Conservation (phyloP, 768 basidiomycete genomes). For the Kwoniella sp. region DNA sequence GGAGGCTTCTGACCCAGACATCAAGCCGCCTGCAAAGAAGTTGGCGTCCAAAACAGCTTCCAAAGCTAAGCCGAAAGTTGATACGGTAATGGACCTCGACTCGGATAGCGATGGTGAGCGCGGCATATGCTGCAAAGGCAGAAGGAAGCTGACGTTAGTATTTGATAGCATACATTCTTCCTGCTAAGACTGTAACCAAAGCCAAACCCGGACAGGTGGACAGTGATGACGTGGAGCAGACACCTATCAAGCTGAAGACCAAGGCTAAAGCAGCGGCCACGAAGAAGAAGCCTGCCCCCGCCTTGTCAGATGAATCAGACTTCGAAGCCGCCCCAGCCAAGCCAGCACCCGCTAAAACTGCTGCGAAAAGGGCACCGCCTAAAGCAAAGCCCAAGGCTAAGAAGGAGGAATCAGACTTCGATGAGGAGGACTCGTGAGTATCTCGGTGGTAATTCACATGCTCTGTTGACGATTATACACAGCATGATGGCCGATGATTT, state of each 20-base stretch:
- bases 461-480: not conserved
- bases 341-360: constrained; percentile 9
- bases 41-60: constrained; percentile 41
- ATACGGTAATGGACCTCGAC: constrained; percentile 22
- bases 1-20: constrained; percentile 28
- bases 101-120: constrained; percentile 37
- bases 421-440: constrained; percentile 24
- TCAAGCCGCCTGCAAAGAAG: constrained; percentile 49
- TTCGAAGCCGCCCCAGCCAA: constrained; percentile 5
- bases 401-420: constrained; percentile 39
- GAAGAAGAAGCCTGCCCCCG: constrained; percentile 11
- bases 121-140: not conserved
- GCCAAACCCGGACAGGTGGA: constrained; percentile 12
- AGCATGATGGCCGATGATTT: constrained; percentile 30
- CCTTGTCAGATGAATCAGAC: constrained; percentile 7
- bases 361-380: constrained; percentile 19
- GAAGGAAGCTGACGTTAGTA: not conserved
- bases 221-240: constrained; percentile 22
- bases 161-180: constrained; percentile 23
- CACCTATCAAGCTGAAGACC: constrained; percentile 27
- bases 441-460: not conserved
- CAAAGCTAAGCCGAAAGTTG: constrained; percentile 24
- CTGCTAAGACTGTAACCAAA: constrained; percentile 21
- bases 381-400: constrained; percentile 20
- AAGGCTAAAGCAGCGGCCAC: constrained; percentile 28